Base-by-base conservation (phyloP, 192 early-diverging fungal species). In the Entophlyctis luteolus region DNA sequence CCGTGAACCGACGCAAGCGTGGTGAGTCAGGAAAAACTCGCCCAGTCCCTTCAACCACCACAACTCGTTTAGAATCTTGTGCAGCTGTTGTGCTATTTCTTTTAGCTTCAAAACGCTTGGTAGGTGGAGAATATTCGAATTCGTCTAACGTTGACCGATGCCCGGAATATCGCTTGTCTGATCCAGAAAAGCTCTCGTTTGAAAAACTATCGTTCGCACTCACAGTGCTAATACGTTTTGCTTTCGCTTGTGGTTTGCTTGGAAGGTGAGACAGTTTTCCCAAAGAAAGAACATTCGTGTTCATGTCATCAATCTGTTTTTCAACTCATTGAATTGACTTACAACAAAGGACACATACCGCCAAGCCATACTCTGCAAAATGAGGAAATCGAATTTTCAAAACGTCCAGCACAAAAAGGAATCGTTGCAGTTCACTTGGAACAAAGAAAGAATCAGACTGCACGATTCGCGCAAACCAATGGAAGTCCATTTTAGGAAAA, bases 211-310 rank as follows among this genome's bases (percentile, higher is more conserved):
- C 57, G 34, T 4, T 42, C 12, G 29, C 25, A 59, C 57, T 59
- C 23, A 42, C 27, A 27, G 28, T 25, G 29, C 57, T 59, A 35
- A 59, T 20, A 22, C 63, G 48, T 35, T 55, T 66, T 6, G 50
- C 48, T n/a, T 39, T 55, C 4, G 36, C 63, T 20, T 42, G 52
- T 18, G 60, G 18, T 25, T 63, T 63, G 25, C 46, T 48, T 25
- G 57, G 57, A 6, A 66, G n/a, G 25, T 66, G 52, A 18, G 35
- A 34, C 14, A 66, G 50, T 31, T 54, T 66, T 35, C 63, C 63
- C 8, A 66, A 28, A 32, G 63, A 66, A 16, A 66, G 36, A 38
- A 66, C 63, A 29, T 66, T 66, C 22, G 63, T 66, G 50, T 66
- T 66, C 49, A 66, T 25, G 34, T 33, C 60, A 20, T 49, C 45